A percentile compares a stretch with the other conserved stretches of the same genome.
Conservation (phyloP, 768 basidiomycete species). For the Kondoa subrosea region DNA sequence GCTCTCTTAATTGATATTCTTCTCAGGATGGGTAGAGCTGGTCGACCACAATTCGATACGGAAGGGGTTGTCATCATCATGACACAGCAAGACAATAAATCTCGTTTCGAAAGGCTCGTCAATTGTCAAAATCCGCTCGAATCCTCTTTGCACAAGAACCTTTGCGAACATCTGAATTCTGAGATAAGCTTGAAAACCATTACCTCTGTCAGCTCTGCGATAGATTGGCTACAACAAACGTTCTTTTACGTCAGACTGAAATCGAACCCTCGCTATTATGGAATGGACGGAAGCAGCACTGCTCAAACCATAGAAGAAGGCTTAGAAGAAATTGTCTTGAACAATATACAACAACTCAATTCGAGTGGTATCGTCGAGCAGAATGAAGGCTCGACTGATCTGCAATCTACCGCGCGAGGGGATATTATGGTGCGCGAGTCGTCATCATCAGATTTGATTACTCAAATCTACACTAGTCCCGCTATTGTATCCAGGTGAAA, state of each 20-base stretch:
- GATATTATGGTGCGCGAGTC: conserved; percentile 33
- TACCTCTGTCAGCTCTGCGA: conserved; percentile 48
- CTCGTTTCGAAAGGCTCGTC: conserved; percentile 51
- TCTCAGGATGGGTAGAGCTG: conserved; percentile 69
- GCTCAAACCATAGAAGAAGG: conserved; percentile 23
- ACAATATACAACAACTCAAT: conserved; percentile 36
- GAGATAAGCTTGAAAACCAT: conserved; percentile 82
- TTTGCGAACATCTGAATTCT: conserved; percentile 82
- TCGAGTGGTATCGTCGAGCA: conserved; percentile 36
- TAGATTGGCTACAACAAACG: conserved; percentile 63
- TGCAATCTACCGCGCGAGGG: conserved; percentile 33
- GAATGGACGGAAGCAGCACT: conserved; percentile 54
- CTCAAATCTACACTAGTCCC: conserved; percentile 4
- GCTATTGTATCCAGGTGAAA: conserved; percentile 34
- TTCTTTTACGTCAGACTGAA: conserved; percentile 75
- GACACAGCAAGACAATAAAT: conserved; percentile 54
- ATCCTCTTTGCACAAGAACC: conserved; percentile 50
- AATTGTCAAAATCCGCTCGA: conserved; percentile 46
- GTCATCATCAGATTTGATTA: not conserved
- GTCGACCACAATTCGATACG: conserved; percentile 42
- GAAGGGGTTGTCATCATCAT: conserved; percentile 70
- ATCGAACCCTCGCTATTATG: conserved; percentile 66
- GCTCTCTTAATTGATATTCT: conserved; percentile 12
- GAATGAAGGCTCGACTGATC: not conserved
- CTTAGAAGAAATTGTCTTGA: conserved; percentile 47